Percentiles rank a stretch among this genome's conserved stretches.
These are phyloP conservation scores for Sordaria brevicollis DNA, from an alignment of 495 filamentous ascomycete genomes.

Conservation along the genomic window DNA sequence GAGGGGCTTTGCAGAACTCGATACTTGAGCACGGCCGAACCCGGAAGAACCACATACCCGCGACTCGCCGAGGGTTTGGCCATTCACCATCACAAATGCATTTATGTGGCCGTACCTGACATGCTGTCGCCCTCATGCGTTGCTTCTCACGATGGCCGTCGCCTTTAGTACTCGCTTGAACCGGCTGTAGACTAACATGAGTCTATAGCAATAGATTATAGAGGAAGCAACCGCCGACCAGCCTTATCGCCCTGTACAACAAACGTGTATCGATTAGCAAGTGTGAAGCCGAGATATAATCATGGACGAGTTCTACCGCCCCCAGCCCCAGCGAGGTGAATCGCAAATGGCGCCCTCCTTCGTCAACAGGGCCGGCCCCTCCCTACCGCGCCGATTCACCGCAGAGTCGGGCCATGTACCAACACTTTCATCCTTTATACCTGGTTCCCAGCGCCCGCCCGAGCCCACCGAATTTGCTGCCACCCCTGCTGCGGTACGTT, in stretches of 20 bases:
- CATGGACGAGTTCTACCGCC: conserved; percentile 57
- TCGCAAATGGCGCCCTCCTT: conserved; percentile 54
- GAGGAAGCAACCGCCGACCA: conserved; percentile 18
- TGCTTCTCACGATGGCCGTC: not conserved
- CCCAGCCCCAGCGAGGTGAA: conserved; percentile 61
- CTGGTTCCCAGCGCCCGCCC: conserved; percentile 23
- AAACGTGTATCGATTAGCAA: conserved; percentile 30
- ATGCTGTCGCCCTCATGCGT: not conserved
- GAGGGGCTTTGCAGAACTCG: not conserved
- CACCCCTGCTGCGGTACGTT: conserved; percentile 26
- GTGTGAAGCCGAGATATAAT: conserved; percentile 7
- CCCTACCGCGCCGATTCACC: conserved; percentile 81
- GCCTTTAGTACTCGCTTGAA: not conserved
- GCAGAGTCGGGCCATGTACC: conserved; percentile 81
- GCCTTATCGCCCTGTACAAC: conserved; percentile 35
- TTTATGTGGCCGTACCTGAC: not conserved
- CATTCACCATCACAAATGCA: not conserved
- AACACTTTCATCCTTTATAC: conserved; percentile 61
- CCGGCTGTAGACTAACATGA: not conserved
- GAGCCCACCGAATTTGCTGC: conserved; percentile 35
- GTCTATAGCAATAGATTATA: conserved; percentile 9
- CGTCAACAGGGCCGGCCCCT: conserved; percentile 51
- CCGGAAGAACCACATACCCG: not conserved
- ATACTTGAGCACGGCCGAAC: not conserved
- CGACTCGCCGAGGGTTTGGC: not conserved